phyloP scores from a whole-genome alignment of 2,329 filamentous ascomycete species.

The Pseudonectria buxi region DNA sequence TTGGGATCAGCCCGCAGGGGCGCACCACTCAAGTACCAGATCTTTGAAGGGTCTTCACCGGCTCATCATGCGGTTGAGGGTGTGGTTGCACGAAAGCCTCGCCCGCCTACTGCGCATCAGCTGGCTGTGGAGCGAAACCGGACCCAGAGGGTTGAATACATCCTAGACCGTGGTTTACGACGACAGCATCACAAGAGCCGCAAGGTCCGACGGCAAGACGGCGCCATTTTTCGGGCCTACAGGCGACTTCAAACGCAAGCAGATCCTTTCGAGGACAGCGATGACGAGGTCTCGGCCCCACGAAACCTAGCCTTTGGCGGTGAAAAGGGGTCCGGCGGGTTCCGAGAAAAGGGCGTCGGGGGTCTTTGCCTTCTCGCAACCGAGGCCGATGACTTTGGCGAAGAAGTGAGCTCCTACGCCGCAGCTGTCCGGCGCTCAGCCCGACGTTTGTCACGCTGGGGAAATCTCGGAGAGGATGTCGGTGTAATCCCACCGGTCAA shows the following conservation, averaged over 20 bases:
- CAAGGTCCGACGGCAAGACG: conserved; percentile 55
- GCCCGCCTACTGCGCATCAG: conserved; percentile 75
- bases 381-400: conserved; percentile 69
- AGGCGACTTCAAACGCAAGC: conserved; percentile 52
- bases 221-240: conserved; percentile 60
- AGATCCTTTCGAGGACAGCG: conserved; percentile 56
- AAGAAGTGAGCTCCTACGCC: conserved; percentile 61
- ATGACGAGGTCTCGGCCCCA: conserved; percentile 44
- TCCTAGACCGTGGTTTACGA: conserved; percentile 67
- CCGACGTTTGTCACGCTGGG: conserved; percentile 65
- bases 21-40: conserved; percentile 50
- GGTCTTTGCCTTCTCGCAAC: conserved; percentile 55
- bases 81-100: conserved; percentile 55
- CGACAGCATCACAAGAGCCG: conserved; percentile 58
- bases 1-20: conserved; percentile 32
- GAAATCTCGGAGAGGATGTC: conserved; percentile 35
- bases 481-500: conserved; percentile 44
- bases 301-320: conserved; percentile 25
- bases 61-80: conserved; percentile 48
- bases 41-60: conserved; percentile 56
- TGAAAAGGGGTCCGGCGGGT: conserved; percentile 29
- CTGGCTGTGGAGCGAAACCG: conserved; percentile 73
- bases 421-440: conserved; percentile 57
- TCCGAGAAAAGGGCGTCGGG: conserved; percentile 52
- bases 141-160: conserved; percentile 73